A percentile compares a stretch with the other conserved stretches of the same genome.
phyloP scores from a whole-genome alignment of 148 eudicot genomes.

The Nyssa sinensis region DNA sequence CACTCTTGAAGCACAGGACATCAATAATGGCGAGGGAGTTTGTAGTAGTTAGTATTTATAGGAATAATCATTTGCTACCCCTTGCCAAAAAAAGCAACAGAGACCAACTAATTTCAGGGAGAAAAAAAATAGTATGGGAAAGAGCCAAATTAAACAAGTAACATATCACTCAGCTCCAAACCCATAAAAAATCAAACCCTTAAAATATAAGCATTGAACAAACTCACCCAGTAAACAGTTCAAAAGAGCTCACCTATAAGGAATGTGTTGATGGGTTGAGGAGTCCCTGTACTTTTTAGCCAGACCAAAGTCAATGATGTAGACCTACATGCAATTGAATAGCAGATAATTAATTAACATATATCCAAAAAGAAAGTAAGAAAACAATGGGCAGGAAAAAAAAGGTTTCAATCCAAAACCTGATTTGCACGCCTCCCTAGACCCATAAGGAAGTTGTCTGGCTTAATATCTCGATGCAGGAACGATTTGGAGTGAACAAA shows the following conservation, averaged over 20 bases:
- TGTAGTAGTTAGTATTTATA: background rate
- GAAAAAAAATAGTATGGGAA: background rate
- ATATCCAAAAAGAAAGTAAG: background rate
- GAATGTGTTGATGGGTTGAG: constrained; percentile 90
- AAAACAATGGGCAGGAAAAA: background rate
- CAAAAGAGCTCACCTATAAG: constrained; percentile 61
- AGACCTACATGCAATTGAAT: constrained; percentile 52
- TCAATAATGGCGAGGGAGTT: background rate
- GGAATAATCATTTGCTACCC: background rate
- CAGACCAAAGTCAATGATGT: constrained; percentile 94
- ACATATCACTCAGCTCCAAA: background rate
- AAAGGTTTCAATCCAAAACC: constrained; percentile 36
- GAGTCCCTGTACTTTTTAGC: constrained; percentile 98
- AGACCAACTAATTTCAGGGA: background rate
- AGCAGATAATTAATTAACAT: constrained; percentile 11
- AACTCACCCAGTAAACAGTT: background rate
- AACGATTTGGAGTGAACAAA: constrained; percentile 91
- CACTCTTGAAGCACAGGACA: background rate
- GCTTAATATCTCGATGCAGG: constrained; percentile 97
- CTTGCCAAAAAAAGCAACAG: background rate
- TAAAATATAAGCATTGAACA: background rate
- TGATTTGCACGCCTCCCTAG: constrained; percentile 98
- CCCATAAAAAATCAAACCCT: background rate
- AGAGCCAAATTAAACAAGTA: background rate
- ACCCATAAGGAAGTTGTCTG: constrained; percentile 99